phyloP scores from a whole-genome alignment of 2,329 filamentous ascomycete genomes.

The Phyllosticta citrichinensis region DNA sequence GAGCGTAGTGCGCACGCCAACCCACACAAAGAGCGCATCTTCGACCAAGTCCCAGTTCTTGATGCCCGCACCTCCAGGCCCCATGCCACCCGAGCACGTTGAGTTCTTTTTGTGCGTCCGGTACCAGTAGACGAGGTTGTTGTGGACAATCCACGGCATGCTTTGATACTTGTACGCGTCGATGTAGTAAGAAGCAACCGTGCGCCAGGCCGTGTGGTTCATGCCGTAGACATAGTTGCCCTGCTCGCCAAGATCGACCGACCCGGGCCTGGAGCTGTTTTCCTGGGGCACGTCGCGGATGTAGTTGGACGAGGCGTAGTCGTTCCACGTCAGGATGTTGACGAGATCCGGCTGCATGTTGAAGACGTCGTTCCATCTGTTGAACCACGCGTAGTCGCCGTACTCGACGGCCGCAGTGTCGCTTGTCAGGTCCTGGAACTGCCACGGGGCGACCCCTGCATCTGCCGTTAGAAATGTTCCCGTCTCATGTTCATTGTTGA shows the following conservation, averaged over 20 bases:
- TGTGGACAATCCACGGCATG: conserved; percentile 22
- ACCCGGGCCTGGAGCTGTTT: conserved; percentile 16
- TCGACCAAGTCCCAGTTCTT: conserved; percentile 23
- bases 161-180: conserved; percentile 25
- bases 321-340: conserved; percentile 31
- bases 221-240: conserved; percentile 26
- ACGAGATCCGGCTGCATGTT: conserved; percentile 28
- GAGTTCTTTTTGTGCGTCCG: conserved; percentile 27
- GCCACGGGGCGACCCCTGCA: conserved; percentile 29
- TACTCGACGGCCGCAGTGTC: conserved; percentile 25
- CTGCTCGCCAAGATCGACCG: conserved; percentile 17
- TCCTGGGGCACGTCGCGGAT: conserved; percentile 26
- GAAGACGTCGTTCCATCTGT: conserved; percentile 18
- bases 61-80: conserved; percentile 11
- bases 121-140: conserved; percentile 31
- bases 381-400: conserved; percentile 27
- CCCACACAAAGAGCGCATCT: conserved; percentile 31
- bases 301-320: conserved; percentile 31
- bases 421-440: conserved; percentile 30
- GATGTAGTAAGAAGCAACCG: conserved; percentile 30
- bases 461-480: conserved; percentile 5
- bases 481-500: not conserved
- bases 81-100: conserved; percentile 21
- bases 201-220: conserved; percentile 29
- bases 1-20: conserved; percentile 19